phyloP scores from a whole-genome alignment of 805 yeast species.

The Ogataea pignaliae region DNA sequence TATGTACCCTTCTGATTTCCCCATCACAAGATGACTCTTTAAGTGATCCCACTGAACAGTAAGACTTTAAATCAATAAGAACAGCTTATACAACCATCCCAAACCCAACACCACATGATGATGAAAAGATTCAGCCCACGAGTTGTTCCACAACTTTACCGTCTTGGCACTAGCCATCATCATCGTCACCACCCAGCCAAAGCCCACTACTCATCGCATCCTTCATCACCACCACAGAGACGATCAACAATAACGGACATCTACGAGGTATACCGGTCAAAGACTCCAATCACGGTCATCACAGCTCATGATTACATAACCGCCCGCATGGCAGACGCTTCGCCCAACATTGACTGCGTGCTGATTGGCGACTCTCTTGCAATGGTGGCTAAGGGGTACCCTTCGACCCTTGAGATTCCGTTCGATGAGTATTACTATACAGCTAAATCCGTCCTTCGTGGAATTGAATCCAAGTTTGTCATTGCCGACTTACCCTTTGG shows the following conservation, averaged over 20 bases:
- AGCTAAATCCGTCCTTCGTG: constrained; percentile 71
- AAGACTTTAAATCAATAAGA: too few species aligned
- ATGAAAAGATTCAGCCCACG: too few species aligned
- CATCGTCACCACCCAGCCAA: too few species aligned
- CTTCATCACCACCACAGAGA: constrained; percentile 2
- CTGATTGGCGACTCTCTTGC: constrained; percentile 91
- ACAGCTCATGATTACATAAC: constrained; percentile 90
- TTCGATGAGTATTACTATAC: constrained; percentile 79
- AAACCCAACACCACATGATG: too few species aligned
- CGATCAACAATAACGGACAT: constrained; percentile 24
- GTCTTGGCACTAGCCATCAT: too few species aligned
- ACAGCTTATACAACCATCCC: too few species aligned
- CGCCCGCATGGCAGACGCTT: constrained; percentile 58
- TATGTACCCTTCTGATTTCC: too few species aligned
- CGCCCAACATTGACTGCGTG: constrained; percentile 61
- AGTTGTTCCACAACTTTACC: too few species aligned
- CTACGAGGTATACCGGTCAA: constrained; percentile 12
- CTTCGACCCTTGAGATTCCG: constrained; percentile 67
- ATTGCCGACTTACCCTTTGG: constrained; percentile 92
- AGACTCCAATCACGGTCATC: constrained; percentile 33
- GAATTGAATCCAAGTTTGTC: constrained; percentile 57
- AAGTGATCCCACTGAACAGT: too few species aligned
- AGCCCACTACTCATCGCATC: constrained; percentile 17
- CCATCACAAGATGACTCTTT: too few species aligned
- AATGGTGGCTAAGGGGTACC: constrained; percentile 84